Conservation (phyloP, 176 grass and related monocot species). For the Musa schizocarpa region DNA sequence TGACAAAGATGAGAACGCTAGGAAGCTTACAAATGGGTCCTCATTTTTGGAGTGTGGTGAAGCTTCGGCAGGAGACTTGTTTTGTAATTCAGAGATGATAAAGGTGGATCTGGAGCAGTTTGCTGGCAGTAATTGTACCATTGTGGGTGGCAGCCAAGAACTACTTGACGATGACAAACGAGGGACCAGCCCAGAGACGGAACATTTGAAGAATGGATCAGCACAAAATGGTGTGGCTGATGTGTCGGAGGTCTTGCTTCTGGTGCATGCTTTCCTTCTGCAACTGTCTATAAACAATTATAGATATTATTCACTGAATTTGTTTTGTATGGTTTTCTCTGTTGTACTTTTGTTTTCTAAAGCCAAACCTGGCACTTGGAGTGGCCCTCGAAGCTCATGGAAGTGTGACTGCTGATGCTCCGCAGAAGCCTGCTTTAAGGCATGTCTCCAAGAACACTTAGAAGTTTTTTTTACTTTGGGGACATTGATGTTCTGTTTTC, state of each 20-base stretch:
- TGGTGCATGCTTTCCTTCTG: conserved; percentile 19
- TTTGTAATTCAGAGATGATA: conserved; percentile 29
- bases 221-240: conserved; percentile 31
- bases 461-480: conserved; percentile 13
- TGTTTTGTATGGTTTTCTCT: conserved; percentile 25
- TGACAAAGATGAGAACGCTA: background rate
- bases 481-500: conserved; percentile 42
- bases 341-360: conserved; percentile 21
- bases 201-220: conserved; percentile 30
- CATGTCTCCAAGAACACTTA: conserved; percentile 35
- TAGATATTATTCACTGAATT: conserved; percentile 21
- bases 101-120: conserved; percentile 37
- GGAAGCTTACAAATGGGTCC: conserved; percentile 3
- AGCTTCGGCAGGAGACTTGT: conserved; percentile 16
- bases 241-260: conserved; percentile 66
- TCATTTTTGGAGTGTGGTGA: conserved; percentile 19
- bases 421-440: conserved; percentile 39
- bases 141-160: conserved; percentile 7
- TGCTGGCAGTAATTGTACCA: conserved; percentile 34
- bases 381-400: conserved; percentile 48
- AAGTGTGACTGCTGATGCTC: conserved; percentile 48
- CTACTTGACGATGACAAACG: conserved; percentile 25
- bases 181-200: conserved; percentile 17
- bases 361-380: conserved; percentile 42
- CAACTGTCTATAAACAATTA: conserved; percentile 19